These are phyloP conservation scores for Haematococcus lacustris DNA, from an alignment of 139 green algal genomes.

Conservation along the genomic window DNA sequence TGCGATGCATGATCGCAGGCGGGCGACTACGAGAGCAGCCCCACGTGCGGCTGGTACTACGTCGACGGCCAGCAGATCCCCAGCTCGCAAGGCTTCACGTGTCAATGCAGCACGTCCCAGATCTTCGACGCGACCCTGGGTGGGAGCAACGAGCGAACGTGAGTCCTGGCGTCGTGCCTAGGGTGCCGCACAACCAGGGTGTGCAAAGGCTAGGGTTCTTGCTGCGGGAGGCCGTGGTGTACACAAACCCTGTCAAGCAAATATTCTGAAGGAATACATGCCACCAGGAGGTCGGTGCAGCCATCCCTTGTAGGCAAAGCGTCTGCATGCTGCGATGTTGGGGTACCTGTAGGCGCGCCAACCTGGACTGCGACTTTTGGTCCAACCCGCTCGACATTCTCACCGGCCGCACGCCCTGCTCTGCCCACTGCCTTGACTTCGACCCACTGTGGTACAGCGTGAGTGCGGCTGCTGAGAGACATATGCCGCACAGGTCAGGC, in stretches of 20 bases:
- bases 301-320: too few species aligned
- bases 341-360: conserved; percentile 44
- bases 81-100: conserved; percentile 79
- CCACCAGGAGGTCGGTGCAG: too few species aligned
- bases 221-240: too few species aligned
- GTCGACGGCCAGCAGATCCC: conserved; percentile 12
- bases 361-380: conserved; percentile 66
- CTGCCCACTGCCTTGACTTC: conserved; percentile 67
- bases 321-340: too few species aligned
- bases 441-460: conserved; percentile 63
- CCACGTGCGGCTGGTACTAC: conserved; percentile 72
- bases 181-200: too few species aligned
- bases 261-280: too few species aligned
- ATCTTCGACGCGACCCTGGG: conserved; percentile 50
- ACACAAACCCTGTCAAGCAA: too few species aligned
- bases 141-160: conserved; percentile 41
- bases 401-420: conserved; percentile 26
- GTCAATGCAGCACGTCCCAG: conserved; percentile 41
- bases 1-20: too few species aligned
- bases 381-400: conserved; percentile 34
- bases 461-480: conserved; percentile 11
- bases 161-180: too few species aligned
- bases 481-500: too few species aligned
- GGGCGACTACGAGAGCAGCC: conserved; percentile 24
- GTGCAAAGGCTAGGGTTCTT: too few species aligned